Percentiles rank a stretch among this genome's conserved stretches.
These are phyloP conservation scores for Miscanthus lutarioriparius DNA, from an alignment of 176 grass and related monocot species.

Conservation along the genomic window DNA sequence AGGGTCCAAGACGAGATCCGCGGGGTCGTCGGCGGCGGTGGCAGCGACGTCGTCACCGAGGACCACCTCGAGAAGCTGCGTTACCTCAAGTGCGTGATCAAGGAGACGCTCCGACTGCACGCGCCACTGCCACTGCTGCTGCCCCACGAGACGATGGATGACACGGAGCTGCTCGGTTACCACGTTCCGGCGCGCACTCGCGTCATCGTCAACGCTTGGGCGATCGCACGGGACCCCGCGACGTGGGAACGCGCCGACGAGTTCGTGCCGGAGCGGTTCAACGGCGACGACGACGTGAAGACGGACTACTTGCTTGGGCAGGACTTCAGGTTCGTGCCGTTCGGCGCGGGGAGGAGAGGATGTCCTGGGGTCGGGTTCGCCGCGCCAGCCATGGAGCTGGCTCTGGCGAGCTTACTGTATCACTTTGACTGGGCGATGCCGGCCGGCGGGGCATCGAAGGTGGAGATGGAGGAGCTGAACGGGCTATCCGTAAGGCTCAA, in stretches of 20 bases:
- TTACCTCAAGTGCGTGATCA: too few relatives aligned
- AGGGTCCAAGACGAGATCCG: slow-evolving; percentile 55
- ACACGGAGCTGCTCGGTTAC: slow-evolving; percentile 48
- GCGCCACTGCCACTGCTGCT: too few relatives aligned
- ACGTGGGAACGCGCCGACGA: too few relatives aligned
- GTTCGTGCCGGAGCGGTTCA: too few relatives aligned
- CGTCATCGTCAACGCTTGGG: neutral
- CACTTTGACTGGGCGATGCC: slow-evolving; percentile 48
- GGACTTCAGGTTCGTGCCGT: slow-evolving; percentile 52
- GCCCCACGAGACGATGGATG: neutral
- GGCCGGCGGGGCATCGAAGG: neutral
- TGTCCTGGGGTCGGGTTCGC: slow-evolving; percentile 50
- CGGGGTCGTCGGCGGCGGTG: neutral
- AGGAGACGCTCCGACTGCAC: too few relatives aligned
- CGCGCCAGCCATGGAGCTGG: slow-evolving; percentile 20
- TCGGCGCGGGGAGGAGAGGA: slow-evolving; percentile 54
- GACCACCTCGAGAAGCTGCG: too few relatives aligned
- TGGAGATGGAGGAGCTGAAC: slow-evolving; percentile 34
- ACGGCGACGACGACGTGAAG: neutral
- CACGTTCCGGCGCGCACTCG: slow-evolving; percentile 3
- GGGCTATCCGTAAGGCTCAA: slow-evolving; percentile 35
- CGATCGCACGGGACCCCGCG: too few relatives aligned
- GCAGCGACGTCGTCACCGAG: too few relatives aligned
- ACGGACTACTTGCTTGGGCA: neutral
- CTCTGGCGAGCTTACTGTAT: slow-evolving; percentile 33